Conservation (phyloP, 345 rosid species). For the Xanthoceras sorbifolium region DNA sequence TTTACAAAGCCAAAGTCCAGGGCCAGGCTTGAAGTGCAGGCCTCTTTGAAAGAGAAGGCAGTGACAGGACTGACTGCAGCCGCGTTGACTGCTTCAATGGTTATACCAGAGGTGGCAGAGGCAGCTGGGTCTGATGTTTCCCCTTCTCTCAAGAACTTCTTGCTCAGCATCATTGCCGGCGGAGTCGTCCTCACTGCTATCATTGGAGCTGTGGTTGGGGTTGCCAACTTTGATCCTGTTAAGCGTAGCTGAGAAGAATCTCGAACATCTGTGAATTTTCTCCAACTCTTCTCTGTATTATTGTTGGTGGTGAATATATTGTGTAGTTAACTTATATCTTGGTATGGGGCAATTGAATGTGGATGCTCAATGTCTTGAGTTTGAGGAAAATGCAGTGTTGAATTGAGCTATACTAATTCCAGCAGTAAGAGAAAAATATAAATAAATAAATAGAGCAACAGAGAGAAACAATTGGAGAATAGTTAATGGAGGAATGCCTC, state of each 20-base stretch:
- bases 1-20: slow-evolving; percentile 18
- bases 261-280: slow-evolving; percentile 8
- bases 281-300: neutral
- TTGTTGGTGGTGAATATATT: neutral
- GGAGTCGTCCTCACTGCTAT: slow-evolving; percentile 60
- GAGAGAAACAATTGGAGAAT: neutral
- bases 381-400: neutral
- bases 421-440: neutral
- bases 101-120: slow-evolving; percentile 74
- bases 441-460: neutral
- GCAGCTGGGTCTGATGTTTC: slow-evolving; percentile 68
- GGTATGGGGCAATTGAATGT: neutral
- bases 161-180: slow-evolving; percentile 85
- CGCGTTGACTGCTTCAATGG: slow-evolving; percentile 73
- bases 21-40: slow-evolving; percentile 38
- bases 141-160: slow-evolving; percentile 91
- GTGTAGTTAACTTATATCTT: neutral
- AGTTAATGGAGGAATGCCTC: slow-evolving; percentile 39
- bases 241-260: slow-evolving; percentile 53
- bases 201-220: slow-evolving; percentile 74
- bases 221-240: slow-evolving; percentile 78
- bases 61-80: slow-evolving; percentile 76
- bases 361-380: neutral
- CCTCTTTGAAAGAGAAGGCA: slow-evolving; percentile 72
- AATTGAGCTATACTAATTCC: neutral